Evolutionary conservation across 2,329 filamentous ascomycete species (phyloP).

Genomic region (Bipolaris gigantea): DNA sequence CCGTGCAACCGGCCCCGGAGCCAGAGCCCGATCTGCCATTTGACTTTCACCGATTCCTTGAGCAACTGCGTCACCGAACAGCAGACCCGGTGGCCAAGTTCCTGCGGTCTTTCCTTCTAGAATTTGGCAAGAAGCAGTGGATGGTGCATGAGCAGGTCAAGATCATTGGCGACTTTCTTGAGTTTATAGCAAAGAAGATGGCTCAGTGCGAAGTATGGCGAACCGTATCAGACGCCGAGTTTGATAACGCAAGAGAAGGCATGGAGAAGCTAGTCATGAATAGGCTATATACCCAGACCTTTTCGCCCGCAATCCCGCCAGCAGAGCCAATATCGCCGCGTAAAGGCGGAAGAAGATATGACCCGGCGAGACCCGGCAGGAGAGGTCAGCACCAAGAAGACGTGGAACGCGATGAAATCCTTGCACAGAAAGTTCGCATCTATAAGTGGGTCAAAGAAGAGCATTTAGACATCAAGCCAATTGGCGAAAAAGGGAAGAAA

Average conservation of each 20-base stretch:
- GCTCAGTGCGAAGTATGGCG: constrained; percentile 94
- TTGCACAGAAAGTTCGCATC: constrained; percentile 94
- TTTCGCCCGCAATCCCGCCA: constrained; percentile 87
- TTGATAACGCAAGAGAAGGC: constrained; percentile 95
- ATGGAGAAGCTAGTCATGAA: constrained; percentile 99
- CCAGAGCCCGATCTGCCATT: constrained; percentile 83
- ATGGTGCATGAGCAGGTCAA: constrained; percentile 99
- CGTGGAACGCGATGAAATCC: constrained; percentile 92
- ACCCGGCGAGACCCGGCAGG: constrained; percentile 71
- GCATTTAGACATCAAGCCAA: constrained; percentile 86
- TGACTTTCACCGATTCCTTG: constrained; percentile 95
- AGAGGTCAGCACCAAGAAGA: constrained; percentile 97
- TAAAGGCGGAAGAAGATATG: constrained; percentile 66
- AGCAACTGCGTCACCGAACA: constrained; percentile 92
- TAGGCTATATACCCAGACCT: constrained; percentile 89
- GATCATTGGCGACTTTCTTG: constrained; percentile 93
- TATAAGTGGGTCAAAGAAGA: constrained; percentile 94
- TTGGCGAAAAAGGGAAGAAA: constrained; percentile 82
- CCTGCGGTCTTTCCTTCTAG: constrained; percentile 87
- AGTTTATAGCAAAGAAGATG: constrained; percentile 99
- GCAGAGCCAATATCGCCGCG: constrained; percentile 72
- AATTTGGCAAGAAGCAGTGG: constrained; percentile 98
- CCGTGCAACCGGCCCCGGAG: constrained; percentile 57
- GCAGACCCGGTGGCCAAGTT: constrained; percentile 98
- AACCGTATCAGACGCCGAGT: constrained; percentile 92